These are phyloP conservation scores for Ceriops decandra DNA, from an alignment of 345 rosid species.

Conservation along the genomic window DNA sequence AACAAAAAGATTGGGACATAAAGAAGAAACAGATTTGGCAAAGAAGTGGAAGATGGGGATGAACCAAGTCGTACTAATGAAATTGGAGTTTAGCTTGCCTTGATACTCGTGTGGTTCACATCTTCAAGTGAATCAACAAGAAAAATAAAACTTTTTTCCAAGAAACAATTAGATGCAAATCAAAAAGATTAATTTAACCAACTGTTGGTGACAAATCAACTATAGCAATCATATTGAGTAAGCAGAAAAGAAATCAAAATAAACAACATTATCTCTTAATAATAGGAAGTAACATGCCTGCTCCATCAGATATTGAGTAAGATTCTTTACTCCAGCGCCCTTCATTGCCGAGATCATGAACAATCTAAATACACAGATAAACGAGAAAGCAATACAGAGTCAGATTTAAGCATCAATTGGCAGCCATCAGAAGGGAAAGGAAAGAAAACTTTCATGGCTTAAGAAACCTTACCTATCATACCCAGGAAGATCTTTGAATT, in stretches of 20 bases:
- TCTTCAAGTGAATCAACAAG: too few species aligned
- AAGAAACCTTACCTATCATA: constrained; percentile 60
- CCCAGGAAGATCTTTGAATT: constrained; percentile 74
- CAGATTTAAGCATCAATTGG: constrained; percentile 4
- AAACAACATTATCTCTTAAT: too few species aligned
- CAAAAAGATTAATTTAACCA: too few species aligned
- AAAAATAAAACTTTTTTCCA: not conserved
- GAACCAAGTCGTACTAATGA: too few species aligned
- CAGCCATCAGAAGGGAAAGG: constrained; percentile 3
- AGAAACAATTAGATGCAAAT: not conserved
- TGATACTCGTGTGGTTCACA: too few species aligned
- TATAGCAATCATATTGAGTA: not conserved
- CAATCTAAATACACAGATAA: constrained; percentile 40
- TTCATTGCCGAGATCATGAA: constrained; percentile 86
- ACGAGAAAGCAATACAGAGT: constrained; percentile 6
- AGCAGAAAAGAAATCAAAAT: not conserved
- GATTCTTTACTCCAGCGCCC: constrained; percentile 80
- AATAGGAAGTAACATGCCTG: constrained; percentile 40
- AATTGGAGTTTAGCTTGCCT: not conserved
- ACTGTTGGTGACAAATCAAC: too few species aligned
- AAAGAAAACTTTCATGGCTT: not conserved
- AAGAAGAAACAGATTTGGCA: too few species aligned
- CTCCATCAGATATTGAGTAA: constrained; percentile 59
- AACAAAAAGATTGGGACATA: too few species aligned
- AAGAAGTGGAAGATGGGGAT: too few species aligned